Evolutionary conservation across 108 stramenopile genomes (phyloP), one percentile per base, ranked within the genome.

Genomic region (Nitzschia palea): DNA sequence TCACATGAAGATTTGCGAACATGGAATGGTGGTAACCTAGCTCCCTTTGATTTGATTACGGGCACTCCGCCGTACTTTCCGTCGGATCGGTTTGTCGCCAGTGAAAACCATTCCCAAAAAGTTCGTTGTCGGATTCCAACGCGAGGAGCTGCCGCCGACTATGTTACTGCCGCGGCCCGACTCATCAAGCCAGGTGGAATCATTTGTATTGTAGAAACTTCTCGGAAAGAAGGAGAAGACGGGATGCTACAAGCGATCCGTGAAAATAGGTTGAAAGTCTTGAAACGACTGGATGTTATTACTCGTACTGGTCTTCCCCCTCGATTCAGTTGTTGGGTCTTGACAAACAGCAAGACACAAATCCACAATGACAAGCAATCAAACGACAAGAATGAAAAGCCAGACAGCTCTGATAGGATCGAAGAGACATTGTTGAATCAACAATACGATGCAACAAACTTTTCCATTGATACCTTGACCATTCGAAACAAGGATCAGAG

Each of bases 51-150:
- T 23, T 12, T 74, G 20, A 67, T 74, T 33, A 74, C 73, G 22
- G 73, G 73, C 18, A 74, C 73, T 35, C 73, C 73, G 17, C 73
- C 73, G 0, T 74, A 74, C 32, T 74, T 74, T 67, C 73, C 73
- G 5, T 12, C 36, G 3, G 73, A 74, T 59, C 48, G 59, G 10
- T 74, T 74, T 44, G 73, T 67, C 2, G 73, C 73, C 0, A 74
- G 73, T 52, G 55, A 64, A 29, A 74, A 74, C 52, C 73, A 74
- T 59, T 28, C 56, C 2, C 73, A 74, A 61, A 74, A 74, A 31
- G 40, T 74, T 65, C 65, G 73, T 28, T 74, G 73, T 4, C 56
- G 73, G 0, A 48, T 74, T 5, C 73, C 73, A 2, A 74, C 73
- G 0, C 73, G 73, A 10, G 73, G 73, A 29, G 65, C 63, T 22